These are phyloP conservation scores for Fusarium agapanthi DNA, from an alignment of 2,329 filamentous ascomycete species.

Conservation along the genomic window DNA sequence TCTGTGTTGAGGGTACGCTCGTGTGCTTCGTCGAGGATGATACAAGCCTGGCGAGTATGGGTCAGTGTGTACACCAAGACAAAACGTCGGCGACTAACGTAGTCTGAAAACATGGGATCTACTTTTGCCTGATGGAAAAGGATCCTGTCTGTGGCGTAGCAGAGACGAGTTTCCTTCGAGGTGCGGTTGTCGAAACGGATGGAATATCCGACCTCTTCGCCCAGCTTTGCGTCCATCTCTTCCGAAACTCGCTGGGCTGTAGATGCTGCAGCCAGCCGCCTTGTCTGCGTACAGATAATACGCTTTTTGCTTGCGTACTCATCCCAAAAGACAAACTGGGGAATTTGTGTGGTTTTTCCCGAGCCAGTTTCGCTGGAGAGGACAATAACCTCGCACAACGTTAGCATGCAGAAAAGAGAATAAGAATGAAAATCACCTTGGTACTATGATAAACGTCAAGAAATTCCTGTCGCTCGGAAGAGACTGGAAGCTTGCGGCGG, in stretches of 20 bases:
- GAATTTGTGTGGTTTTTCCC: neutral
- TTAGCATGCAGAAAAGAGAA: neutral
- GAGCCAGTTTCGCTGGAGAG: neutral
- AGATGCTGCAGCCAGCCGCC: neutral
- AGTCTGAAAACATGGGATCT: neutral
- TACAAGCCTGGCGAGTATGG: neutral
- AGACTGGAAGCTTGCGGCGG: neutral
- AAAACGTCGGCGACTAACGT: neutral
- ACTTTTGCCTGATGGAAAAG: rapidly evolving
- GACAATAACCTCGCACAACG: neutral
- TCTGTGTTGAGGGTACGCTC: neutral
- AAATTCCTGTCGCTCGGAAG: neutral
- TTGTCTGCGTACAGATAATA: neutral
- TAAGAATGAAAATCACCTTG: neutral
- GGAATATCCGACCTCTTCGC: neutral
- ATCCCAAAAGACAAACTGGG: neutral
- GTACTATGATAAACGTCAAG: neutral
- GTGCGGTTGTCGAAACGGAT: neutral
- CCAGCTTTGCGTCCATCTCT: neutral
- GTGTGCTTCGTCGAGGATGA: neutral
- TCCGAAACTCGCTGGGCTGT: neutral
- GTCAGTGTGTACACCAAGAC: neutral
- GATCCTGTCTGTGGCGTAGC: neutral
- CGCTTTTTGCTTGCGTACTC: neutral
- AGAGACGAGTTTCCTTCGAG: neutral